Evolutionary conservation across 2,329 filamentous ascomycete species (phyloP), one percentile per base, ranked within the genome.

Genomic region (Coniochaeta sp.): DNA sequence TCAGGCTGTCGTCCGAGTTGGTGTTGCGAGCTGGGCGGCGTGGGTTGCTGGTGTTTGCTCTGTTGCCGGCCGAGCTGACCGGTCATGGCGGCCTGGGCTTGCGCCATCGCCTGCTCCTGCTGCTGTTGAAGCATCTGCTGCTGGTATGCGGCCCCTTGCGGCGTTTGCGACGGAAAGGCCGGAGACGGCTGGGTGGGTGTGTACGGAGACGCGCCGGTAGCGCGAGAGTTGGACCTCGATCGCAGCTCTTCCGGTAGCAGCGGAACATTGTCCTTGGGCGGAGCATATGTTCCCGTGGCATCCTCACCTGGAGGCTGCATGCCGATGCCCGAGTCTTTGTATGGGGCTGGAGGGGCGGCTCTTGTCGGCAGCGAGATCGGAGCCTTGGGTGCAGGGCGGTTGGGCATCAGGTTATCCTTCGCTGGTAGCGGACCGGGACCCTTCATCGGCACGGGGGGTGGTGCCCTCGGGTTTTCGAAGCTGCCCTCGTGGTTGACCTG

Each of bases 381-480:
- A n/a, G 93, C 90, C 73, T 90, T 90, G 58, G 93, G 95, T 54
- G 93, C 92, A 59, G 91, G 90, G 62, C 95, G 86, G 69, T 86
- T 89, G 57, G 95, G 93, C 70, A 96, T 81, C 68, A 92, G 78
- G 63, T 83, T 82, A 64, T 85, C 83, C 71, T 83, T 83, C 60
- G 74, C 71, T 47, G 78, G 75, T 34, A 77, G 71, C 52, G 74
- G 76, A 61, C 74, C 75, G 61, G 80, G 76, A 56, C 79, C 79
- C 73, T 70, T 83, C 72, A 61, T 24, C 8, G 93, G 93, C 62
- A 97, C 90, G 12, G 93, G 95, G 64, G 95, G 95, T 42, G 95
- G 90, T 19, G 93, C 90, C 70, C 95, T 86, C 56, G 95, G 95
- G 71, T 99, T 98, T 77, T 98, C 95, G 75, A 98, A 99, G 79